Percentiles rank a stretch among this genome's conserved stretches.
Conservation (phyloP, 352 stramenopile species). For the Phytophthora rubi region DNA sequence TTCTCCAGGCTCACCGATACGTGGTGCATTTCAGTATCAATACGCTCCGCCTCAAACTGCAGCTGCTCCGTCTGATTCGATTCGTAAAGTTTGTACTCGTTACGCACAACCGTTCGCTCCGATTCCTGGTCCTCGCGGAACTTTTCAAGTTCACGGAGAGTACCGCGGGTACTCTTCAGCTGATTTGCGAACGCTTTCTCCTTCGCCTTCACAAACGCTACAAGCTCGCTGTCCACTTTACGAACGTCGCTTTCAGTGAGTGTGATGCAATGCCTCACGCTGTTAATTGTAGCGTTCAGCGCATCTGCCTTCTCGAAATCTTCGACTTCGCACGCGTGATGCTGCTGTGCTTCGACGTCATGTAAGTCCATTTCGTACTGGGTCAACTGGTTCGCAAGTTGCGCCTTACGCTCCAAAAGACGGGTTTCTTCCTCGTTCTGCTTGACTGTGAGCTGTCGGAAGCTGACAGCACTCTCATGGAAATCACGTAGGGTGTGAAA, state of each 20-base stretch:
- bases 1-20: conserved; percentile 78
- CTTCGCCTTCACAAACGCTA: conserved; percentile 74
- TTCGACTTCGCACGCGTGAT: conserved; percentile 80
- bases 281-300: conserved; percentile 83
- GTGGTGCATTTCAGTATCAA: conserved; percentile 80
- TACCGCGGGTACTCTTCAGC: conserved; percentile 73
- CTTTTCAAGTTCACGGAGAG: conserved; percentile 76
- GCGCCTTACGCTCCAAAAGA: conserved; percentile 69
- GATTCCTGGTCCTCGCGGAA: conserved; percentile 77
- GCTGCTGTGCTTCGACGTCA: conserved; percentile 82
- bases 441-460: conserved; percentile 65
- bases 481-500: conserved; percentile 78
- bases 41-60: conserved; percentile 79
- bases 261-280: conserved; percentile 80
- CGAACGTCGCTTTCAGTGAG: conserved; percentile 81
- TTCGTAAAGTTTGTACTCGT: conserved; percentile 72
- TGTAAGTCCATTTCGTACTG: conserved; percentile 83
- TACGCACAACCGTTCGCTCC: conserved; percentile 52
- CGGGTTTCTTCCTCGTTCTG: conserved; percentile 80
- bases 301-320: conserved; percentile 88
- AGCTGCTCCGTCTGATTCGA: conserved; percentile 72
- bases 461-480: conserved; percentile 72
- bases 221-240: conserved; percentile 77
- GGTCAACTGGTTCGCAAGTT: conserved; percentile 72
- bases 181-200: conserved; percentile 84